These are phyloP conservation scores for Coniochaeta hoffmannii DNA, from an alignment of 2,329 filamentous ascomycete genomes.

Conservation along the genomic window DNA sequence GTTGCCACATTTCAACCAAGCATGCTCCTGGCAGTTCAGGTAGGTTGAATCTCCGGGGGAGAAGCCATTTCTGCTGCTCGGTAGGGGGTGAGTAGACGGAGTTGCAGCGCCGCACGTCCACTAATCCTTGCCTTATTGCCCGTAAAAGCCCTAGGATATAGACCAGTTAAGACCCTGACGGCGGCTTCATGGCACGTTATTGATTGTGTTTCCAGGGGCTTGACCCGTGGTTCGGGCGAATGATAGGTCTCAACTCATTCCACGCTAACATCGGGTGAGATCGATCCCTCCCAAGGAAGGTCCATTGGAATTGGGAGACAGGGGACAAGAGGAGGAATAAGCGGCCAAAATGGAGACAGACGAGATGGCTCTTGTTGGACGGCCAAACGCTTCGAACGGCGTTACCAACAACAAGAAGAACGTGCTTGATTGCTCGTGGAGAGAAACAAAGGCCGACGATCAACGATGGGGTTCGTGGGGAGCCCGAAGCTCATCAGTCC, in stretches of 20 bases:
- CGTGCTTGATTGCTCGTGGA: background rate
- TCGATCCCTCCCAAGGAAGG: conserved; percentile 11
- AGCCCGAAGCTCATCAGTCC: background rate
- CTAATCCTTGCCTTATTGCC: background rate
- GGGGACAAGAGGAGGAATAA: conserved; percentile 1
- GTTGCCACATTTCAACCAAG: conserved; percentile 3
- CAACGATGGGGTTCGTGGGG: background rate
- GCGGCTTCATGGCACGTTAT: background rate
- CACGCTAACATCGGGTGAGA: conserved; percentile 15
- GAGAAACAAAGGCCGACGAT: background rate
- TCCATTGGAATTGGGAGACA: background rate
- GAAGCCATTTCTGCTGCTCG: background rate
- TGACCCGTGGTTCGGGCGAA: conserved; percentile 8
- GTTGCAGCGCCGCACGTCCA: background rate
- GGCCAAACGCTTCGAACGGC: background rate
- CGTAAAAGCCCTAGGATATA: background rate
- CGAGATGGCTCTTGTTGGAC: background rate
- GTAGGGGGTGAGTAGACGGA: background rate
- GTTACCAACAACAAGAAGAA: background rate
- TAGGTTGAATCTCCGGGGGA: background rate
- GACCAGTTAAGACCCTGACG: background rate
- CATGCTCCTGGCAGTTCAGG: conserved; percentile 1
- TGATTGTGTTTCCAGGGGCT: conserved; percentile 4
- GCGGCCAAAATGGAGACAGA: background rate
- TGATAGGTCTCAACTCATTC: conserved; percentile 21